These are phyloP conservation scores for Colletotrichum lupini DNA, from an alignment of 2,329 filamentous ascomycete species.

Conservation along the genomic window DNA sequence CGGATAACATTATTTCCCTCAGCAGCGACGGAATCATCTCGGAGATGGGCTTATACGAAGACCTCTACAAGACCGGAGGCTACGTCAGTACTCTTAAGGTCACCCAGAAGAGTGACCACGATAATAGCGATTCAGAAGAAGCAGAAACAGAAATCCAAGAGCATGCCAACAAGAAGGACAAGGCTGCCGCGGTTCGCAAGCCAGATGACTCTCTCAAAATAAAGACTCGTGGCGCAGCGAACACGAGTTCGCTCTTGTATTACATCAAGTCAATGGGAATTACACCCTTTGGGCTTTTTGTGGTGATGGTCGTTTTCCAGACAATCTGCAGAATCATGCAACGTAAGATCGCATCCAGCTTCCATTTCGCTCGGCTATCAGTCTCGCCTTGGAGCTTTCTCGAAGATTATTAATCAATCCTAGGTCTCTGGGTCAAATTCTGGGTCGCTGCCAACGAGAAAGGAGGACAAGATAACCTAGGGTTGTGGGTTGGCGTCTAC, in stretches of 20 bases:
- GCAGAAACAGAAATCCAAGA: neutral
- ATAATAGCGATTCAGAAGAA: neutral
- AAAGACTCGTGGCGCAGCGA: neutral
- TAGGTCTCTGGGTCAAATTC: conserved; percentile 26
- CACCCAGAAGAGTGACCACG: neutral
- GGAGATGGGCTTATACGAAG: neutral
- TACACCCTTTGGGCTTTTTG: conserved; percentile 2
- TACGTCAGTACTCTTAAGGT: conserved; percentile 17
- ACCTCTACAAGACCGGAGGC: conserved; percentile 7
- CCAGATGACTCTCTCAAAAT: neutral
- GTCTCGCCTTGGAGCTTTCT: neutral
- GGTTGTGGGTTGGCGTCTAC: conserved; percentile 21
- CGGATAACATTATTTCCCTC: conserved; percentile 18
- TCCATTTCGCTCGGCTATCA: neutral
- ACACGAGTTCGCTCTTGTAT: conserved; percentile 16
- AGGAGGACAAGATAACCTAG: neutral
- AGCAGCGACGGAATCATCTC: conserved; percentile 8
- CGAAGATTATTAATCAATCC: neutral
- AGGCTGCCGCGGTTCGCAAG: fast-evolving
- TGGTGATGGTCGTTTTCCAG: conserved; percentile 8
- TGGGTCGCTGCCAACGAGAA: conserved; percentile 22
- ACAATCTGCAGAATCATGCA: conserved; percentile 20
- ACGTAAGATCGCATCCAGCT: neutral
- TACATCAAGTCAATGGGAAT: conserved; percentile 21
- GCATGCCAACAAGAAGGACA: neutral